A percentile compares a stretch with the other conserved stretches of the same genome.
phyloP scores from a whole-genome alignment of 2,329 filamentous ascomycete genomes.

The Tolypocladium guangdongense region DNA sequence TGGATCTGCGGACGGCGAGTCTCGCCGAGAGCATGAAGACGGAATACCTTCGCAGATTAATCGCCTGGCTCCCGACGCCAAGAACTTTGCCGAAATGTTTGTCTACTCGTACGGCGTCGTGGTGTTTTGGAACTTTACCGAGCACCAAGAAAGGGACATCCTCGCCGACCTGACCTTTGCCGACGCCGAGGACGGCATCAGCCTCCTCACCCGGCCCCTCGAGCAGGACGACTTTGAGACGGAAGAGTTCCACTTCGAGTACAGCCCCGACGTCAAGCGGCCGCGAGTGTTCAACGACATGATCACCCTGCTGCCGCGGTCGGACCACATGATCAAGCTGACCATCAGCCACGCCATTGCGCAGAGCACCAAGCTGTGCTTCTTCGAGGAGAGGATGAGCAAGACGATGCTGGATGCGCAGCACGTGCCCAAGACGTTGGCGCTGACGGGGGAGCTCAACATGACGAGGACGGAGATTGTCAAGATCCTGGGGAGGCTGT shows the following conservation, averaged over 20 bases:
- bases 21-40: slow-evolving; percentile 24
- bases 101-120: slow-evolving; percentile 95
- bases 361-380: slow-evolving; percentile 90
- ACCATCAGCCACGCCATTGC: slow-evolving; percentile 96
- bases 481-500: slow-evolving; percentile 78
- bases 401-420: slow-evolving; percentile 89
- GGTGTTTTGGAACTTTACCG: slow-evolving; percentile 98
- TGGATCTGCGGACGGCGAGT: slow-evolving; percentile 16
- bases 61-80: slow-evolving; percentile 57
- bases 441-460: slow-evolving; percentile 78
- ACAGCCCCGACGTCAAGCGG: slow-evolving; percentile 73
- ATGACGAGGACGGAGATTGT: slow-evolving; percentile 91
- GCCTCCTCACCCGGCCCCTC: slow-evolving; percentile 68
- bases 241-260: slow-evolving; percentile 98
- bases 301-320: slow-evolving; percentile 85
- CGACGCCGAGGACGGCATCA: slow-evolving; percentile 49
- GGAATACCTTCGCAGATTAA: slow-evolving; percentile 38
- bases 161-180: slow-evolving; percentile 91
- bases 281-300: slow-evolving; percentile 97
- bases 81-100: slow-evolving; percentile 88
- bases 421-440: slow-evolving; percentile 79
- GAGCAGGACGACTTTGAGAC: slow-evolving; percentile 90
- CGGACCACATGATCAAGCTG: slow-evolving; percentile 97
- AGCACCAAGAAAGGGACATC: slow-evolving; percentile 91
- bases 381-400: slow-evolving; percentile 94